Evolutionary conservation across 2,329 filamentous ascomycete species (phyloP), one percentile per base, ranked within the genome.

Genomic region (Akanthomyces dipterigenus): DNA sequence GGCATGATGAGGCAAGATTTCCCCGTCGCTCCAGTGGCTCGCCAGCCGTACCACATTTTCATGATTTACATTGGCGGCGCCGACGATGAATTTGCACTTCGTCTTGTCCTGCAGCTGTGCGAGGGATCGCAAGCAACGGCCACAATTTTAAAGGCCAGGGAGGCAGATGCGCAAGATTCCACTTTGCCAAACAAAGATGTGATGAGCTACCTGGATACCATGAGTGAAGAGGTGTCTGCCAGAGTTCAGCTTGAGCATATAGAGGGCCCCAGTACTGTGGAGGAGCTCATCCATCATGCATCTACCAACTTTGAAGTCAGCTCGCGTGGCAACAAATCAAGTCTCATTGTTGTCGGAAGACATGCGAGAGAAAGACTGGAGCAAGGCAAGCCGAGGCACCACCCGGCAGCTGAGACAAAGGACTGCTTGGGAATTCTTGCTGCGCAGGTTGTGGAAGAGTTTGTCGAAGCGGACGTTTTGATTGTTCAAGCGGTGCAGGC

Each of bases 1-100:
- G 79, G 82, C 63, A 85, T 83, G 65, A 61, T 74, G 64, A 75
- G 80, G 36, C 76, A 78, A n/a, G 84, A 88, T 58, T 75, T 83
- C 12, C 76, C 81, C 0, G 75, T 82, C 22, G 77, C 82, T 1
- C 85, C 88, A 0, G 80, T 87, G 5, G 78, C 80, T 6, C 84
- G 90, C 68, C 87, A 86, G 63, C 86, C 85, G 40, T 91, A 96
- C 70, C 91, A 93, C 70, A 82, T 98, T 65, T 93, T 96, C 71
- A 80, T 96, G 59, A 89, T 93, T 0, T 98, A 91, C 75, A 87
- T 96, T 63, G 93, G 93, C 20, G 90, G 90, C 9, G 77, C 80
- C 1, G 95, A 99, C 69, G 93, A 97, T 69, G 83, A 86, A 8
- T 84, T 88, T 5, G 93, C 92, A 0, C 80, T 98, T 0, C 81